Evolutionary conservation across 495 filamentous ascomycete species (phyloP), one percentile per base, ranked within the genome.

Genomic region (Sporormia fimetaria): DNA sequence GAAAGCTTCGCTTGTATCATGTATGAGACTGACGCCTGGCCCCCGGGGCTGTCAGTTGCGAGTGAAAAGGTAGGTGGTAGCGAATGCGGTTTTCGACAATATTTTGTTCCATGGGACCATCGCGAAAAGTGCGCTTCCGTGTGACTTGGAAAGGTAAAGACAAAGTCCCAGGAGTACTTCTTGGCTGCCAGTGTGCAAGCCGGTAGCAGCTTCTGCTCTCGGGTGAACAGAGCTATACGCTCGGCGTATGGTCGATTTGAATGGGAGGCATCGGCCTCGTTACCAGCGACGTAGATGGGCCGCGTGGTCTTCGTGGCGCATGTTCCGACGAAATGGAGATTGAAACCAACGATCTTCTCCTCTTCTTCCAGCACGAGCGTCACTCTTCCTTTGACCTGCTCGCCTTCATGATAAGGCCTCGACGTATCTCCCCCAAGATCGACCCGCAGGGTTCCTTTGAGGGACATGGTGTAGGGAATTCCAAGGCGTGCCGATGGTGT

Each of bases 61-160:
- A 24, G 21, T 6, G 44, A 29, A 24, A 49, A 54, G 11, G 44
- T 44, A 8, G 50, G 50, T 11, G 50, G 50, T 14, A 54, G 40
- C 3, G 35, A 25, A 25, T 54, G 50, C 18, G 40, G 35, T 6
- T 45, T 45, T 24, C 33, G 39, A 4, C 18, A 6, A 21, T 40
- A 54, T 14, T 39, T 44, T 12, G 44, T 32, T 2, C 44, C 40
- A 32, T 48, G 32, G 3, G 24, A 24, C 40, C 39, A 49, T 32
- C 40, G 40, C 1, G 50, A 44, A 14, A 32, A 33, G 8, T 27
- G 40, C 11, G 33, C n/a, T 21, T 40, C 30, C 9, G 50, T 54
- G 4, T 24, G 40, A 9, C 37, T 24, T n/a, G 50, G 50, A 23
- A 54, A 54, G 15, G n/a, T 37, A 41, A 54, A 54, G 3, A 49